phyloP scores from a whole-genome alignment of 2,329 filamentous ascomycete genomes.

The Blastomyces gilchristii region DNA sequence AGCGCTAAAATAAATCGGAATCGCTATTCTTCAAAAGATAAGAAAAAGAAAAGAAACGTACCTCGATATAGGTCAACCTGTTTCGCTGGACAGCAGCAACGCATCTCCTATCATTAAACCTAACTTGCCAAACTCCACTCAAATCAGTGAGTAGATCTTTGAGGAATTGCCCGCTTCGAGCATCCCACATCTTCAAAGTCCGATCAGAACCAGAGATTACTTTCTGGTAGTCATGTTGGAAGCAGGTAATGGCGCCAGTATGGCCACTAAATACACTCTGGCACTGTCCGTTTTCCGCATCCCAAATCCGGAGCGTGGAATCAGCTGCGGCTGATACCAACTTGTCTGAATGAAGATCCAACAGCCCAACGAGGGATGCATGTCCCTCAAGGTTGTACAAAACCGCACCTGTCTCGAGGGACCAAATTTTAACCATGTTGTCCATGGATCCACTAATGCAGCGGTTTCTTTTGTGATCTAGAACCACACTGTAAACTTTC shows the following conservation, averaged over 20 bases:
- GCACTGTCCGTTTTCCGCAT: conserved; percentile 84
- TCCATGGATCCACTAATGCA: conserved; percentile 99
- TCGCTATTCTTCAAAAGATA: not conserved
- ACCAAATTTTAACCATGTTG: conserved; percentile 96
- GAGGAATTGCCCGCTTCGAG: conserved; percentile 80
- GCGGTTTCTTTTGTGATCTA: conserved; percentile 81
- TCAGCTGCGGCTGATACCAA: conserved; percentile 93
- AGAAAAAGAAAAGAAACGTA: conserved; percentile 38
- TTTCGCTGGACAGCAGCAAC: conserved; percentile 94
- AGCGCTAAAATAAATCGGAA: not conserved
- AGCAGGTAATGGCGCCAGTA: conserved; percentile 95
- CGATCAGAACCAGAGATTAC: conserved; percentile 94
- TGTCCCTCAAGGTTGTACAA: conserved; percentile 89
- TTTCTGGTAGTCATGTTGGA: conserved; percentile 93
- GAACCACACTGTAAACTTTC: conserved; percentile 94
- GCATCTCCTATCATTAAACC: conserved; percentile 89
- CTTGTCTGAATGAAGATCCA: conserved; percentile 80
- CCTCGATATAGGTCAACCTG: conserved; percentile 89
- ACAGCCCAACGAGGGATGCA: conserved; percentile 76
- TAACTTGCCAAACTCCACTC: conserved; percentile 97
- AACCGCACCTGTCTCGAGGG: conserved; percentile 72
- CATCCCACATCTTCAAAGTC: conserved; percentile 98
- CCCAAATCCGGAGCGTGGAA: conserved; percentile 92
- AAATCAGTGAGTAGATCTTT: conserved; percentile 88
- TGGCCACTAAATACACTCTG: conserved; percentile 85